Base-by-base conservation (phyloP, 1,284 basidiomycete species). In the Marasmius tenuissimus region DNA sequence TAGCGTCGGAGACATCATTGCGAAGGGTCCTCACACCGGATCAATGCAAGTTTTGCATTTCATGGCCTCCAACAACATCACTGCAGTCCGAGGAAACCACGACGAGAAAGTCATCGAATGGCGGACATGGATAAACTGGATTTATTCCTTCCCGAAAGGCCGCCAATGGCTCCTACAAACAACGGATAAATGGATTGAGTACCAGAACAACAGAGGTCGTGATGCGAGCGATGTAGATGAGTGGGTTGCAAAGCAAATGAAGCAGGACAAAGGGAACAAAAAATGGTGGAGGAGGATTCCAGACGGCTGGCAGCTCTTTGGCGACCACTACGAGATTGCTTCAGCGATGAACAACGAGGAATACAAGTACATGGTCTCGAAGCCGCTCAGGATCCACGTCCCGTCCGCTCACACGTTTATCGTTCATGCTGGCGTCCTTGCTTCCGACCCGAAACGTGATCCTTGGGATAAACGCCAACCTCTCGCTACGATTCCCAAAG, bases 41-140 rank as follows among this genome's bases (percentile, higher is more conserved):
- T 91, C 92, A 0, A 75, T 89, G 59, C 78, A 84, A 16, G 82
- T 92, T 18, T 73, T 96, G 11, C 73, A 79, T 14, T 92, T 85
- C 73, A 81, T 95, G 80, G 75, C 86, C 1, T 69, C 75, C 10
- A 73, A 88, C 69, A 82, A 86, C 60, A 77, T 89, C 37, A 80
- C 79, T 34, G 93, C 92, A 16, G 92, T 96, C 4, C 85, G 95
- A 47, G 95, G 95, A 0, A 97, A 97, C 71, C 93, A 97, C 70
- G 95, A 97, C 76, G 93, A 97, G 70, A 83, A 84, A 65, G 85
- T 95, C 54, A 82, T 96, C 45, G 90, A 94, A 74, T 96, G 94
- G 94, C 82, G 88, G 40, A 79, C 81, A 1, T 97, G 94, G 93
- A 83, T 92, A 61, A 81, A 85, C 35, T 92, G 90, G 89, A 81